A percentile compares a stretch with the other conserved stretches of the same genome.
phyloP scores from a whole-genome alignment of 1,284 basidiomycete species.

The Cryptococcus sp. region DNA sequence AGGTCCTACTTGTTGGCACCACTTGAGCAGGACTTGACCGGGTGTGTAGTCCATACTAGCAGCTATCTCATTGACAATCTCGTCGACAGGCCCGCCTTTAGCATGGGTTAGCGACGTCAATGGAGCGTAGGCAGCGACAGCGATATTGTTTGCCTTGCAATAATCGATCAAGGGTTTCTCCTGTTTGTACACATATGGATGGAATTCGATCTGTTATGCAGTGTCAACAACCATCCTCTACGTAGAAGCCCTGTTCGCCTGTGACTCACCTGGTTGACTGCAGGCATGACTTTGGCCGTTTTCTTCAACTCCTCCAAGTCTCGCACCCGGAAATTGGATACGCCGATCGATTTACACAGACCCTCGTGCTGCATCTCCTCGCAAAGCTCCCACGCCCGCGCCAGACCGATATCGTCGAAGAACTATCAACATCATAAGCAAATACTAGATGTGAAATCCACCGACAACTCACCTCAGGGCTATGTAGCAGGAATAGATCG shows the following conservation, averaged over 20 bases:
- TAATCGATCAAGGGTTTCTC: conserved; percentile 62
- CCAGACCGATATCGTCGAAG: not conserved
- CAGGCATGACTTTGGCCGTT: conserved; percentile 67
- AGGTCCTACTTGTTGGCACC: conserved; percentile 22
- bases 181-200: conserved; percentile 69
- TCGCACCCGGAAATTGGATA: conserved; percentile 69
- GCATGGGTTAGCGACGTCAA: conserved; percentile 48
- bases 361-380: conserved; percentile 66
- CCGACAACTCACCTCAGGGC: conserved; percentile 3
- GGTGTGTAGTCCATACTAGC: conserved; percentile 20
- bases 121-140: conserved; percentile 63
- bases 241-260: no score
- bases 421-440: not conserved
- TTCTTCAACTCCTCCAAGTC: conserved; percentile 64
- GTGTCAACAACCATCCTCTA: not conserved
- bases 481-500: conserved; percentile 49
- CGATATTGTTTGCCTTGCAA: conserved; percentile 61
- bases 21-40: conserved; percentile 28
- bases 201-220: conserved; percentile 64
- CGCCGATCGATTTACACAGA: conserved; percentile 68
- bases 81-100: conserved; percentile 61
- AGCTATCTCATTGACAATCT: conserved; percentile 57
- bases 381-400: conserved; percentile 20
- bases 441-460: not conserved
- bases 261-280: conserved; percentile 68